Conservation (phyloP, 225 moss, liverwort and hornwort genomes). For the Polytrichum commune region DNA sequence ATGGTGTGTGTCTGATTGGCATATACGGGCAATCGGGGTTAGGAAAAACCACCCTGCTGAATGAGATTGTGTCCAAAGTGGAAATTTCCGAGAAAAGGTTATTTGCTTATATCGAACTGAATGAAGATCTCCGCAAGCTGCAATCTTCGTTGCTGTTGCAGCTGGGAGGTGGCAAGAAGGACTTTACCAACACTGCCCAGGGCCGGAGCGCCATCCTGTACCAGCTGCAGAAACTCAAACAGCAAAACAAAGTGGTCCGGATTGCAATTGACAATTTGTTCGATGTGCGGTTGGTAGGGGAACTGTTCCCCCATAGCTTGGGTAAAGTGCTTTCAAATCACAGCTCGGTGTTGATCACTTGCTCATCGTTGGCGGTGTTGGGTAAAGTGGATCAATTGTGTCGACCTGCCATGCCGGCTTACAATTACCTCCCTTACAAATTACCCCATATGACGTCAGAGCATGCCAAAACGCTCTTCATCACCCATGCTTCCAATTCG, state of each 20-base stretch:
- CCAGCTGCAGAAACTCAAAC: conserved; percentile 69
- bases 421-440: conserved; percentile 59
- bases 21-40: conserved; percentile 69
- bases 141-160: conserved; percentile 66
- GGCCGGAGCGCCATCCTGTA: conserved; percentile 68
- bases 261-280: conserved; percentile 77
- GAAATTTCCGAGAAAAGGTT: conserved; percentile 55
- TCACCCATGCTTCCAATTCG: conserved; percentile 39
- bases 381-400: conserved; percentile 70
- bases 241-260: conserved; percentile 59
- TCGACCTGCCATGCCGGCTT: conserved; percentile 53
- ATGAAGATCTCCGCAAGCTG: conserved; percentile 60
- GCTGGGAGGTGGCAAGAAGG: conserved; percentile 70
- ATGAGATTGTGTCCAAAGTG: conserved; percentile 59
- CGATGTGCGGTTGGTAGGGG: conserved; percentile 62
- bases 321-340: conserved; percentile 59
- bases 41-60: conserved; percentile 67
- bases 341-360: conserved; percentile 57
- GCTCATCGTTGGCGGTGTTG: conserved; percentile 54
- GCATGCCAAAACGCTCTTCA: conserved; percentile 58
- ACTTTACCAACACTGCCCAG: conserved; percentile 65
- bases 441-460: conserved; percentile 43
- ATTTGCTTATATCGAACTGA: conserved; percentile 65
- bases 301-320: conserved; percentile 71
- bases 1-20: conserved; percentile 60